These are phyloP conservation scores for Isoetes taiwanensis DNA, from an alignment of 75 land plant genomes.

Conservation along the genomic window DNA sequence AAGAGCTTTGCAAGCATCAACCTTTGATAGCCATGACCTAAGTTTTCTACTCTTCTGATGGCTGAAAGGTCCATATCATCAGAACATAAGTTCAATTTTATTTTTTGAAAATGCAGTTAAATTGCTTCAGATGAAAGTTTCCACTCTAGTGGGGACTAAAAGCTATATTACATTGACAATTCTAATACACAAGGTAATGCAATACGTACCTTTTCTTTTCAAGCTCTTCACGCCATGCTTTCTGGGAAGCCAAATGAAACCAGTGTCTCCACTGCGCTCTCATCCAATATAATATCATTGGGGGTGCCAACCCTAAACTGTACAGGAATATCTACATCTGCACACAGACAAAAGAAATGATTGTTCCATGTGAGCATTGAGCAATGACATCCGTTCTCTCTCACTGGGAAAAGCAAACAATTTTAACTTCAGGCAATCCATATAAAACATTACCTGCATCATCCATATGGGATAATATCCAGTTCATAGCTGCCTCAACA, in stretches of 20 bases:
- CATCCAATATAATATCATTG: constrained; percentile 21
- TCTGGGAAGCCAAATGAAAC: constrained; percentile 79
- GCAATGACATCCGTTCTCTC: not conserved
- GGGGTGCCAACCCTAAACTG: constrained; percentile 5
- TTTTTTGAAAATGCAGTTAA: too few species aligned
- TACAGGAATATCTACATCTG: constrained; percentile 85
- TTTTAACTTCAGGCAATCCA: not conserved
- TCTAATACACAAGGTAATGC: not conserved
- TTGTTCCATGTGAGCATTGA: too few species aligned
- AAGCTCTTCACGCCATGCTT: constrained; percentile 72
- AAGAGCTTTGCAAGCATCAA: not conserved
- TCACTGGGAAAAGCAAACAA: not conserved
- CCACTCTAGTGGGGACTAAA: too few species aligned
- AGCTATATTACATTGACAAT: not conserved
- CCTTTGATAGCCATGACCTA: not conserved
- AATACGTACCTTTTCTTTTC: constrained; percentile 56
- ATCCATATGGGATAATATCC: constrained; percentile 93
- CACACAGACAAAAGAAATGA: too few species aligned
- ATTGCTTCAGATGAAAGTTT: too few species aligned
- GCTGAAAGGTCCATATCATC: constrained; percentile 1
- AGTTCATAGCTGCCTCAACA: constrained; percentile 83
- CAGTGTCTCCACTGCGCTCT: constrained; percentile 52
- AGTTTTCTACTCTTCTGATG: not conserved
- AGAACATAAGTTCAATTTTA: too few species aligned
- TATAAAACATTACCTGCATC: constrained; percentile 56